phyloP scores from a whole-genome alignment of 768 basidiomycete genomes.

The Psilocybe cubensis region DNA sequence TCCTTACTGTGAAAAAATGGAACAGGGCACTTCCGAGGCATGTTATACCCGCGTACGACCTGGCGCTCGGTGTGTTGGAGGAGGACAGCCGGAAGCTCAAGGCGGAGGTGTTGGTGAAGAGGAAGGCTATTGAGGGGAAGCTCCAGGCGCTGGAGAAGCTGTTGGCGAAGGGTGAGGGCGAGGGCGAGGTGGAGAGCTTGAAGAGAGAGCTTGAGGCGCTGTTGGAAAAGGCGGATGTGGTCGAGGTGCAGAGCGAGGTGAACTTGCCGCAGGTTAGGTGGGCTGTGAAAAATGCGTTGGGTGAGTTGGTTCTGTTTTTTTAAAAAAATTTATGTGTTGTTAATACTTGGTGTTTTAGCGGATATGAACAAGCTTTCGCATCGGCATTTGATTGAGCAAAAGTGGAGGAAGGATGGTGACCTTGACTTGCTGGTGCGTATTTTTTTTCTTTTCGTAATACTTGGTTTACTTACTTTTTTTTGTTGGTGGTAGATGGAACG shows the following conservation, averaged over 20 bases:
- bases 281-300: constrained; percentile 78
- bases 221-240: constrained; percentile 50
- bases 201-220: constrained; percentile 25
- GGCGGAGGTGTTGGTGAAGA: constrained; percentile 45
- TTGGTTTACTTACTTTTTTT: background rate
- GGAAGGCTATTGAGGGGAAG: constrained; percentile 28
- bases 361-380: constrained; percentile 73
- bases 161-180: too few relatives aligned
- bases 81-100: constrained; percentile 59
- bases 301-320: constrained; percentile 43
- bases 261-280: constrained; percentile 87
- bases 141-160: constrained; percentile 24
- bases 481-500: constrained; percentile 78
- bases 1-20: too few relatives aligned
- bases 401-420: constrained; percentile 84
- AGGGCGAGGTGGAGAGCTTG: constrained; percentile 7
- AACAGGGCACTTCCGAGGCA: constrained; percentile 63
- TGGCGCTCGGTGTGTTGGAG: constrained; percentile 73
- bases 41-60: constrained; percentile 81
- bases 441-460: background rate
- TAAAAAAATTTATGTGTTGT: background rate
- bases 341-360: constrained; percentile 39
- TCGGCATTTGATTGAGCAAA: constrained; percentile 80
- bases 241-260: constrained; percentile 80
- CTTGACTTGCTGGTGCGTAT: constrained; percentile 79